These are phyloP conservation scores for Erodium maritimum DNA, from an alignment of 345 rosid genomes.

Conservation along the genomic window DNA sequence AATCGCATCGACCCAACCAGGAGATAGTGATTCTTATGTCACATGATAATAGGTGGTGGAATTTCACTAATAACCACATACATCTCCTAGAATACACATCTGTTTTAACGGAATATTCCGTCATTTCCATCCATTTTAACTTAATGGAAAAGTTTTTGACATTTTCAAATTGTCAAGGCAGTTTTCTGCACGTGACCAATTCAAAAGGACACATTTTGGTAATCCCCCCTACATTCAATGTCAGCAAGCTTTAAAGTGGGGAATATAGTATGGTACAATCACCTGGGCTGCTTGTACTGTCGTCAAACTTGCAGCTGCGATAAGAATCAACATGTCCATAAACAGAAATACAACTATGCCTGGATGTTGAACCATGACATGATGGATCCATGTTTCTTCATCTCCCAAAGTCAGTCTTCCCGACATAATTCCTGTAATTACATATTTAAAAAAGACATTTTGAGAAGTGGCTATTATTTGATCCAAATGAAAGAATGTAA, in stretches of 20 bases:
- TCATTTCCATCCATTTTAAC: no score
- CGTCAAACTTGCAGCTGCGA: constrained; percentile 53
- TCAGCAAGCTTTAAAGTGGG: neutral
- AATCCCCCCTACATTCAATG: neutral
- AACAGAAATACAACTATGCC: constrained; percentile 50
- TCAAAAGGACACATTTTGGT: no score
- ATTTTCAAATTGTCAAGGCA: no score
- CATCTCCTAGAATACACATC: no score
- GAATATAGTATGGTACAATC: neutral
- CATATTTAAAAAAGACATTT: neutral
- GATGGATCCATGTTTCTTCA: constrained; percentile 50
- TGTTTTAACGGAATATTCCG: no score
- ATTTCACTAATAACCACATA: no score
- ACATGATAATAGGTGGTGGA: no score
- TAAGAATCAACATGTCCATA: constrained; percentile 39
- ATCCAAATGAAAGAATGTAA: constrained; percentile 1
- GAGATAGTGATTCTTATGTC: no score
- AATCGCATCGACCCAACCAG: no score
- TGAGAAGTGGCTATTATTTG: neutral
- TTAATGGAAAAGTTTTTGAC: no score
- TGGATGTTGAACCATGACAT: constrained; percentile 47
- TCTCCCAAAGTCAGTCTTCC: constrained; percentile 23
- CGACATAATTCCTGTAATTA: constrained; percentile 52
- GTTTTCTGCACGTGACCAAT: no score
- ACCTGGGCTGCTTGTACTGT: constrained; percentile 68